These are phyloP conservation scores for Pythium utonaiense DNA, from an alignment of 352 stramenopile genomes.

Conservation along the genomic window DNA sequence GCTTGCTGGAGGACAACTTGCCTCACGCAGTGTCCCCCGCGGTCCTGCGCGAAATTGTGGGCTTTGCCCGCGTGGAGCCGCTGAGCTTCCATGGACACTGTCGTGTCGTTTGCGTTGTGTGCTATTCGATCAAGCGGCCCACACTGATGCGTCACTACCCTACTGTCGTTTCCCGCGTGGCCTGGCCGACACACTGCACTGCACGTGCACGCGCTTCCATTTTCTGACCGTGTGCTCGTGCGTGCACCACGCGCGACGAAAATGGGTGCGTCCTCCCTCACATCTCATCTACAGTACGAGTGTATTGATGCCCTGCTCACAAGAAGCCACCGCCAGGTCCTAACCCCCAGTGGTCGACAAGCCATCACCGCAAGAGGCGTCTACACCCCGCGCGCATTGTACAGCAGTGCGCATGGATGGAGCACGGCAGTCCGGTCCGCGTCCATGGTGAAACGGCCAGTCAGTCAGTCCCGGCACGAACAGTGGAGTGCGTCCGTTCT, in stretches of 20 bases:
- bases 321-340: neutral
- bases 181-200: neutral
- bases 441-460: neutral
- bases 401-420: conserved; percentile 12
- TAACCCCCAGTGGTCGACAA: no score
- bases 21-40: no score
- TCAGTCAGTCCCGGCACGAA: neutral
- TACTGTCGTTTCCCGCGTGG: no score
- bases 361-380: no score
- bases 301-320: neutral
- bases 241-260: neutral
- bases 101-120: no score
- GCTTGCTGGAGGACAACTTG: no score
- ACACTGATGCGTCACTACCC: no score
- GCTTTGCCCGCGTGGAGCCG: no score
- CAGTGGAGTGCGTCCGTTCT: neutral
- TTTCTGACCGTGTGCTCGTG: conserved; percentile 3
- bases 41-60: no score
- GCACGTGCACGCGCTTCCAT: conserved; percentile 20
- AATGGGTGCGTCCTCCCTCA: neutral
- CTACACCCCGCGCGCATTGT: no score
- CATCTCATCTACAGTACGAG: neutral
- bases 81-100: no score
- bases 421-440: neutral
- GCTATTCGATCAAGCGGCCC: no score